phyloP scores from a whole-genome alignment of 1,284 basidiomycete genomes.

The Violaceomyces palustris region DNA sequence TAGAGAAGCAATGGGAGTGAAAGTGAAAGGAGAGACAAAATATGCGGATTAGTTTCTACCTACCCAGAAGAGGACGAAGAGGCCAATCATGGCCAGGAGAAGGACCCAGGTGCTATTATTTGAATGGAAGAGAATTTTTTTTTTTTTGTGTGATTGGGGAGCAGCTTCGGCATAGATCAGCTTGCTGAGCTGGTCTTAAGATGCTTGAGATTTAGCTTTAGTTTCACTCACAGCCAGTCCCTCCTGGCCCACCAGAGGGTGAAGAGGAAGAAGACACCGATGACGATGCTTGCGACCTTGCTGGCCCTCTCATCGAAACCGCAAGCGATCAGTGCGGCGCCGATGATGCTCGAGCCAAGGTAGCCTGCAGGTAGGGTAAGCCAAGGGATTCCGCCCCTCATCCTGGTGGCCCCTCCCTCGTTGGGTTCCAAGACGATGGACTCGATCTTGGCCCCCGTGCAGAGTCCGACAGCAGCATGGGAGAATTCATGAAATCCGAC shows the following conservation, averaged over 20 bases:
- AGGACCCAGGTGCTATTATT: slow-evolving; percentile 45
- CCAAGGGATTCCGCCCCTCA: slow-evolving; percentile 85
- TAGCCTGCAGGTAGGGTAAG: slow-evolving; percentile 67
- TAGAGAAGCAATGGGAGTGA: too few relatives aligned
- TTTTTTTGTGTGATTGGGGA: too few relatives aligned
- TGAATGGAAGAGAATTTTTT: too few relatives aligned
- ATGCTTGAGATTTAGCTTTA: too few relatives aligned
- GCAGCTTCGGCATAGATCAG: too few relatives aligned
- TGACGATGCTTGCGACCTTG: slow-evolving; percentile 76
- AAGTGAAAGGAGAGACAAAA: too few relatives aligned
- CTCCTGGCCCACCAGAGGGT: slow-evolving; percentile 80
- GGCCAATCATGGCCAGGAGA: slow-evolving; percentile 36
- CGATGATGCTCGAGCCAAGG: slow-evolving; percentile 73
- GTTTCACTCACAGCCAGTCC: slow-evolving; percentile 65
- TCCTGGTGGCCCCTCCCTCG: slow-evolving; percentile 85
- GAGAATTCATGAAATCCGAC: slow-evolving; percentile 43
- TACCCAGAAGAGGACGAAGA: slow-evolving; percentile 41
- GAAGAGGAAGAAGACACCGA: slow-evolving; percentile 82
- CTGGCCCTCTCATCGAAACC: slow-evolving; percentile 87
- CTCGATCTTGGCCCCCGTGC: slow-evolving; percentile 87
- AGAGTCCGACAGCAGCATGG: slow-evolving; percentile 56
- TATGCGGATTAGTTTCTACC: not conserved
- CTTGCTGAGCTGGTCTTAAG: too few relatives aligned
- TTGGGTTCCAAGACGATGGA: slow-evolving; percentile 58
- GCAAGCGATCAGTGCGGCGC: slow-evolving; percentile 80